Conservation (phyloP, 2,329 filamentous ascomycete genomes). For the Penicillium brevicompactum region DNA sequence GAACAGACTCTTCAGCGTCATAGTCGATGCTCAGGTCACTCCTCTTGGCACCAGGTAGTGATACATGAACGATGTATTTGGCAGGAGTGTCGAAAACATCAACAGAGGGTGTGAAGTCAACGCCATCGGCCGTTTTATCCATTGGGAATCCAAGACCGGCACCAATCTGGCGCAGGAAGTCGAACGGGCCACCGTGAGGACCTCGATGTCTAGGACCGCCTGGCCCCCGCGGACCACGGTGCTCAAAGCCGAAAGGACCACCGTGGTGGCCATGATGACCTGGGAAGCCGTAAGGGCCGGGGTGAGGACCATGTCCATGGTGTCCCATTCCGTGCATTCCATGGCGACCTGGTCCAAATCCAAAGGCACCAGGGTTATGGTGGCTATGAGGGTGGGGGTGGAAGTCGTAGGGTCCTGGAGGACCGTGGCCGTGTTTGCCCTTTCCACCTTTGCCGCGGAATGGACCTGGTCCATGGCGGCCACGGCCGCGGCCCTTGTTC, state of each 20-base stretch:
- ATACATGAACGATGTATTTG: conserved; percentile 69
- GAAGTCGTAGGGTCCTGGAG: not conserved
- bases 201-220: conserved; percentile 11
- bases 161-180: conserved; percentile 32
- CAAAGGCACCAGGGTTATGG: not conserved
- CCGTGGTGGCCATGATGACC: conserved; percentile 3
- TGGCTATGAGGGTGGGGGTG: not conserved
- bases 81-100: conserved; percentile 73
- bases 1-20: conserved; percentile 66
- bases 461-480: conserved; percentile 9
- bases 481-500: not conserved
- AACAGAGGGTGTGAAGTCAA: conserved; percentile 41
- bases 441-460: not conserved
- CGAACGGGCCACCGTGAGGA: conserved; percentile 7
- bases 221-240: conserved; percentile 6
- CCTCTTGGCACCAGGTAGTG: conserved; percentile 77
- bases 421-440: conserved; percentile 1
- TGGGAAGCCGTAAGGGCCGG: conserved; percentile 4
- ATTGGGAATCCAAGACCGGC: conserved; percentile 34
- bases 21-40: conserved; percentile 77
- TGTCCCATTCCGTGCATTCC: not conserved
- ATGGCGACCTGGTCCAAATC: not conserved
- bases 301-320: conserved; percentile 2
- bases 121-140: conserved; percentile 19
- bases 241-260: not conserved